Evolutionary conservation across 495 filamentous ascomycete species (phyloP), one percentile per base, ranked within the genome.

Genomic region (Aspergillus campestris): DNA sequence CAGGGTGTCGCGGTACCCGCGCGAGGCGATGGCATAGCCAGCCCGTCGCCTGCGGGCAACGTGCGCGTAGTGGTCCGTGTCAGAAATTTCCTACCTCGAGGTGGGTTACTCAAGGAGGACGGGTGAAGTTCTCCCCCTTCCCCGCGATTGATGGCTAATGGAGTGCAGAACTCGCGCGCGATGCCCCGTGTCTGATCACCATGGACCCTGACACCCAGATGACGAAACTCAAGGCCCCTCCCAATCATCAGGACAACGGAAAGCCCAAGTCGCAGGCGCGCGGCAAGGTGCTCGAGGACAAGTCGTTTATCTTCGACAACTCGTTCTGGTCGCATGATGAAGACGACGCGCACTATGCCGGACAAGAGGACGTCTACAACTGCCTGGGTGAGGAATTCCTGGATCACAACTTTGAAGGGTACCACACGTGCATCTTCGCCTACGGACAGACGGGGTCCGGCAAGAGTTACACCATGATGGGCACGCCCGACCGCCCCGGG

Each of bases 381-480:
- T 81, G 82, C 30, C 75, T 99, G 5, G 92, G 94, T 31, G 92
- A 97, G 59, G 94, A 97, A 51, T 97, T 97, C 48, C 73, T 99
- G 42, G 94, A 99, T 62, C 94, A 97, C 70, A 99, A 99, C 65
- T 99, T 99, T 51, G 91, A 96, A 57, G 92, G 92, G 47, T 99
- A 97, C 66, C 89, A 99, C 64, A 99, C 92, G 0, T 99, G 92
- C 60, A 97, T 99, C 50, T 97, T 99, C 58, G 94, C 92, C 36
- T 99, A 99, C 55, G 91, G 92, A 11, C 92, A 99, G 72, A 99
- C 92, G 0, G 92, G 92, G 13, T 94, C 91, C 2, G 92, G 92
- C 14, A 99, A 99, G 70, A 90, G 84, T 62, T 99, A 97, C 65
- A 95, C 92, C 12, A 97, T 99, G 94, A 99, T 99, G 92, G 92